Percentiles rank a stretch among this genome's conserved stretches.
Conservation (phyloP, 345 rosid genomes). For the Boechera divaricarpa region DNA sequence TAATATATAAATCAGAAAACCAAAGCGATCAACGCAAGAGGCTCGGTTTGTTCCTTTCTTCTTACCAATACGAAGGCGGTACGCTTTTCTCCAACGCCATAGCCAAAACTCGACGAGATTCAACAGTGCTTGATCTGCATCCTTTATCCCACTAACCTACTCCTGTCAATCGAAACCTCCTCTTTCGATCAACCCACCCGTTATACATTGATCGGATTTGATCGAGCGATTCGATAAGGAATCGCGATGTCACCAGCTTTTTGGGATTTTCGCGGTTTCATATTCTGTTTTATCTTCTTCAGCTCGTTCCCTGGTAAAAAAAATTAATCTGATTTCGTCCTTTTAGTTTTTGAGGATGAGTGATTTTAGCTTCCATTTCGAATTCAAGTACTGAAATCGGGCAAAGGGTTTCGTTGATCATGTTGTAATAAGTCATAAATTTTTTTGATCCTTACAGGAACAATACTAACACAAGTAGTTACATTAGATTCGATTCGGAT, state of each 20-base stretch:
- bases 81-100: conserved; percentile 30
- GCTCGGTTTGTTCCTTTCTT: conserved; percentile 15
- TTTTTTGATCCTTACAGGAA: conserved; percentile 44
- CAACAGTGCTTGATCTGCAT: not conserved
- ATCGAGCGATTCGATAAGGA: conserved; percentile 15
- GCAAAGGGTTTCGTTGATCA: not conserved
- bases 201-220: conserved; percentile 13
- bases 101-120: conserved; percentile 36
- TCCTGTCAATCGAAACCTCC: not conserved
- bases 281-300: conserved; percentile 35
- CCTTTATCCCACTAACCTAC: conserved; percentile 5
- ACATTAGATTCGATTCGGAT: conserved; percentile 61
- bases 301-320: conserved; percentile 38
- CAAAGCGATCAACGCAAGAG: conserved; percentile 37
- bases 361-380: conserved; percentile 8
- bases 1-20: not conserved
- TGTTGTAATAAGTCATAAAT: not conserved
- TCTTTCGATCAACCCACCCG: not conserved
- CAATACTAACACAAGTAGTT: conserved; percentile 53
- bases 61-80: conserved; percentile 6
- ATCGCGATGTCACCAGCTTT: conserved; percentile 37
- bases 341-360: not conserved
- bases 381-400: not conserved
- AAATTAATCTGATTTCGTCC: conserved; percentile 8
- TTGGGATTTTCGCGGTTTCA: conserved; percentile 27